These are phyloP conservation scores for Pseudocercospora cruenta DNA, from an alignment of 2,329 filamentous ascomycete species.

Conservation along the genomic window DNA sequence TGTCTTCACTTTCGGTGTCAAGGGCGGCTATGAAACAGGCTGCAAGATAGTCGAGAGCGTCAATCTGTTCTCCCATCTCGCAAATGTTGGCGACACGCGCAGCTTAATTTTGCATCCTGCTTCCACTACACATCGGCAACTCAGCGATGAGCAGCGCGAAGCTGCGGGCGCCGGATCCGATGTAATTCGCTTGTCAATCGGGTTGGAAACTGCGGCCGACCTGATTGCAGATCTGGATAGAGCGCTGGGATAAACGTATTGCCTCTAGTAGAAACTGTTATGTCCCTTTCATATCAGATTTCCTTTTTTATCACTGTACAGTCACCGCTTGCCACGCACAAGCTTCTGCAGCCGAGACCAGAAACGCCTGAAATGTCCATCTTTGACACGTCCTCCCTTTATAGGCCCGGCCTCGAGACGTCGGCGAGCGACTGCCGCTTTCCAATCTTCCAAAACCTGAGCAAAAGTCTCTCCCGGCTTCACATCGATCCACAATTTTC, in stretches of 20 bases:
- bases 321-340: neutral
- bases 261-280: neutral
- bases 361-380: neutral
- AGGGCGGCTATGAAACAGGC: slow-evolving; percentile 20
- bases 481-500: too few relatives aligned
- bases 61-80: slow-evolving; percentile 23
- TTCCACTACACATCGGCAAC: slow-evolving; percentile 25
- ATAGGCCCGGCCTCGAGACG: neutral
- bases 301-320: neutral
- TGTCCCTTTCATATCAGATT: neutral
- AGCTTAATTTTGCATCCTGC: slow-evolving; percentile 24
- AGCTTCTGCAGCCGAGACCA: neutral
- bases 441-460: neutral
- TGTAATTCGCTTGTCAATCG: slow-evolving; percentile 22
- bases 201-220: slow-evolving; percentile 23
- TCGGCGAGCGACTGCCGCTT: neutral
- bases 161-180: slow-evolving; percentile 21
- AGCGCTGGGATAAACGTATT: slow-evolving; percentile 15
- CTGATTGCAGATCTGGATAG: slow-evolving; percentile 23
- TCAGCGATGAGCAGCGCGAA: slow-evolving; percentile 25
- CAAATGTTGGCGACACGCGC: slow-evolving; percentile 24
- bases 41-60: slow-evolving; percentile 23
- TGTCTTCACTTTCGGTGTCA: slow-evolving; percentile 24
- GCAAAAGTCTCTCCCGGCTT: neutral
- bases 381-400: neutral